Evolutionary conservation across 2,329 filamentous ascomycete genomes (phyloP).

Genomic region (Torrubiella hemipterigena): DNA sequence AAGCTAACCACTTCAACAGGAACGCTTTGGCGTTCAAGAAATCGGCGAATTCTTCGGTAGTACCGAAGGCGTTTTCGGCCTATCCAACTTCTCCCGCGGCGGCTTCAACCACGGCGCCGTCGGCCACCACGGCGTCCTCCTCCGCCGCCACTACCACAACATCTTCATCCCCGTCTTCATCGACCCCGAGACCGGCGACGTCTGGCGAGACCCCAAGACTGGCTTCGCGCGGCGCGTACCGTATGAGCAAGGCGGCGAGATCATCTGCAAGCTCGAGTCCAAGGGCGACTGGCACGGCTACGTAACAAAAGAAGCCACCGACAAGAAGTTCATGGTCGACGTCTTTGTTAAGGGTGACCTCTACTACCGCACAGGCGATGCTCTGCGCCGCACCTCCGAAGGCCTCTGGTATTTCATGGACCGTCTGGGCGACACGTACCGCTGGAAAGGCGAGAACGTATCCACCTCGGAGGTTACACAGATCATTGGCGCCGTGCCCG

Average conservation of each 20-base stretch:
- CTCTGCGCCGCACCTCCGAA: slow-evolving; percentile 46
- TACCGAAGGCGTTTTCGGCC: slow-evolving; percentile 55
- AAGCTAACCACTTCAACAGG: no score
- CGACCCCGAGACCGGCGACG: slow-evolving; percentile 55
- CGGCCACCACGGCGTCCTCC: slow-evolving; percentile 57
- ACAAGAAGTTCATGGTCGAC: slow-evolving; percentile 51
- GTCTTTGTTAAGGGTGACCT: slow-evolving; percentile 56
- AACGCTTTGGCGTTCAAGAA: slow-evolving; percentile 49
- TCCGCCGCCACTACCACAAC: slow-evolving; percentile 39
- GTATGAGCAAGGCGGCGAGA: slow-evolving; percentile 63
- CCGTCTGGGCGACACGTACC: slow-evolving; percentile 46
- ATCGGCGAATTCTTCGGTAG: slow-evolving; percentile 70
- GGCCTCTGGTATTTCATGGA: slow-evolving; percentile 62
- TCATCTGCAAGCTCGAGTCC: slow-evolving; percentile 50
- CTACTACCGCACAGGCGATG: slow-evolving; percentile 59
- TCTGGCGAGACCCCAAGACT: slow-evolving; percentile 52
- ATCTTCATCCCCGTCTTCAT: slow-evolving; percentile 54
- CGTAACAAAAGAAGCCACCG: slow-evolving; percentile 52
- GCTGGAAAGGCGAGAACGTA: slow-evolving; percentile 63
- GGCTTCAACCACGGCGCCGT: slow-evolving; percentile 53
- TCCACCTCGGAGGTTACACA: slow-evolving; percentile 56
- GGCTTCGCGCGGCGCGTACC: slow-evolving; percentile 52
- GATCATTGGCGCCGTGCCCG: slow-evolving; percentile 45
- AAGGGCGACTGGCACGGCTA: slow-evolving; percentile 56
- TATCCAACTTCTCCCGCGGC: slow-evolving; percentile 48